A percentile compares a stretch with the other conserved stretches of the same genome.
phyloP scores from a whole-genome alignment of 2,329 filamentous ascomycete genomes.

The Aspergillus persii region DNA sequence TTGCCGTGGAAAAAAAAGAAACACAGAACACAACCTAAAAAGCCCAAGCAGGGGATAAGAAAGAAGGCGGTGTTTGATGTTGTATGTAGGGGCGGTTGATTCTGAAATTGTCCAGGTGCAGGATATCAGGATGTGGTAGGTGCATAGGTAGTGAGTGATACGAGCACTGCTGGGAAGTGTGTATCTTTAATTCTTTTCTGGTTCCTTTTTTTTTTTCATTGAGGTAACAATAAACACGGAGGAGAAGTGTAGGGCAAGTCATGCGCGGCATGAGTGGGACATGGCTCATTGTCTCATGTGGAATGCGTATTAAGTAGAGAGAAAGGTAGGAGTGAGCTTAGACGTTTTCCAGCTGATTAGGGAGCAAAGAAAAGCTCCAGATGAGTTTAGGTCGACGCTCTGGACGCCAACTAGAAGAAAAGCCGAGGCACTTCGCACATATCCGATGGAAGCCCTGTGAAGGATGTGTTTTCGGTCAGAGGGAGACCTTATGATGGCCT shows the following conservation, averaged over 20 bases:
- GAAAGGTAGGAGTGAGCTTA: no score
- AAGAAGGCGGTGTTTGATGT: no score
- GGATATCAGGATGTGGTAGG: no score
- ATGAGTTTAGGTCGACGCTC: no score
- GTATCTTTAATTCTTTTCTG: neutral
- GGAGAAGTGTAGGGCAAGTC: neutral
- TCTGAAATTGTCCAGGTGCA: no score
- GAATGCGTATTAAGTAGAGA: neutral
- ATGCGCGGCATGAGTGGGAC: neutral
- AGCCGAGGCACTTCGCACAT: neutral
- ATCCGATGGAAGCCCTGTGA: neutral
- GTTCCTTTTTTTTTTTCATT: neutral
- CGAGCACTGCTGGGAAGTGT: no score
- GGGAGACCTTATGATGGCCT: neutral
- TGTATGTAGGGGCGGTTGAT: no score
- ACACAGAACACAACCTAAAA: neutral
- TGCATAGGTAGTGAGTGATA: no score
- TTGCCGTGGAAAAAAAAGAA: neutral
- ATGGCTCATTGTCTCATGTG: neutral
- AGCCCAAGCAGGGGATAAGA: no score
- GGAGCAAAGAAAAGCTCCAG: no score
- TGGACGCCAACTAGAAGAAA: neutral
- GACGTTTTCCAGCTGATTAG: no score
- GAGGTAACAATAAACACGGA: neutral
- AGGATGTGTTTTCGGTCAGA: neutral